phyloP scores from a whole-genome alignment of 441 rosid species.

The Gossypium laxum region DNA sequence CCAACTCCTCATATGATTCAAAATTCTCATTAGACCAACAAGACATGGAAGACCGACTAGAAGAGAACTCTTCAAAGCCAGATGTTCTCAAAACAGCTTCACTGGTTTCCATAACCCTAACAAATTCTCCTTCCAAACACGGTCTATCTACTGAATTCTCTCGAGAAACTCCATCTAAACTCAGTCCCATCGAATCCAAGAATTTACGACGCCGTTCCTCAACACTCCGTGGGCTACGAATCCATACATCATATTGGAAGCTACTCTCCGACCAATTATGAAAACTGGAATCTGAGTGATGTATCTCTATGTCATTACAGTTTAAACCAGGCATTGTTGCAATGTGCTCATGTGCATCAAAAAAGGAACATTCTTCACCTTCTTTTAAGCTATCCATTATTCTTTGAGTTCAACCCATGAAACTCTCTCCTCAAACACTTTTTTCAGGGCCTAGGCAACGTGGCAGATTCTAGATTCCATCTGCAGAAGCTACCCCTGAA shows the following conservation, averaged over 20 bases:
- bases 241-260: conserved; percentile 55
- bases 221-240: conserved; percentile 49
- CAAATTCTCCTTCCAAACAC: conserved; percentile 24
- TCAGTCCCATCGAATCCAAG: conserved; percentile 32
- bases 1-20: conserved; percentile 29
- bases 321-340: conserved; percentile 24
- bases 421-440: conserved; percentile 29
- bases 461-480: conserved; percentile 33
- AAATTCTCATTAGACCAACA: conserved; percentile 28
- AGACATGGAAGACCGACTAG: conserved; percentile 26
- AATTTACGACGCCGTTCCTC: conserved; percentile 65
- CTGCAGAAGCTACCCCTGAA: conserved; percentile 48
- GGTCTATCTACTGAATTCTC: conserved; percentile 21
- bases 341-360: conserved; percentile 59
- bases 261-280: conserved; percentile 11
- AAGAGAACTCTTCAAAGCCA: conserved; percentile 28
- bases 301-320: conserved; percentile 21
- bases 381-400: conserved; percentile 45
- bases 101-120: conserved; percentile 31
- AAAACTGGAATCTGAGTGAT: conserved; percentile 19
- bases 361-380: conserved; percentile 51
- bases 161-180: conserved; percentile 23
- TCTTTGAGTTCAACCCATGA: conserved; percentile 63
- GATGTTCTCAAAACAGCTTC: conserved; percentile 40
- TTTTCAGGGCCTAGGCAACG: conserved; percentile 34